Percentiles rank a stretch among this genome's conserved stretches.
These are phyloP conservation scores for Cardamine chenopodiifolia DNA, from an alignment of 345 rosid genomes.

Conservation along the genomic window DNA sequence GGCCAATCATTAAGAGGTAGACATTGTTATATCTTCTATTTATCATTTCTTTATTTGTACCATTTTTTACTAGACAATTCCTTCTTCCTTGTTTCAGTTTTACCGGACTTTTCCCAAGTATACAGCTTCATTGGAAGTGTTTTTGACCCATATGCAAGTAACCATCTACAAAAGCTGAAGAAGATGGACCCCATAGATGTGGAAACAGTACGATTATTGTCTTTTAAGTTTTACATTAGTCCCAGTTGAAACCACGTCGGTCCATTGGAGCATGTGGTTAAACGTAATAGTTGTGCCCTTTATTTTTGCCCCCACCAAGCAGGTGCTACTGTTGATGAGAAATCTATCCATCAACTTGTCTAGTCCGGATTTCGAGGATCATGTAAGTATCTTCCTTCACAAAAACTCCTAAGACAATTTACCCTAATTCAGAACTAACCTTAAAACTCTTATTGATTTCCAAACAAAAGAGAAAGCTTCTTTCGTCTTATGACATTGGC, in stretches of 20 bases:
- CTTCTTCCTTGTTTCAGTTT: slow-evolving; percentile 57
- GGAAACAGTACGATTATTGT: slow-evolving; percentile 66
- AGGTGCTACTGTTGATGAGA: slow-evolving; percentile 91
- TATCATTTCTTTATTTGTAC: not conserved
- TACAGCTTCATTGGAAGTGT: slow-evolving; percentile 87
- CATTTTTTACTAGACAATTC: slow-evolving; percentile 11
- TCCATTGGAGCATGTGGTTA: slow-evolving; percentile 10
- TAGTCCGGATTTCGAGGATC: slow-evolving; percentile 90
- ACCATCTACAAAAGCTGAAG: slow-evolving; percentile 80
- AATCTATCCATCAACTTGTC: slow-evolving; percentile 85
- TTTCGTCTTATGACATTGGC: slow-evolving; percentile 67
- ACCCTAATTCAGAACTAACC: not conserved
- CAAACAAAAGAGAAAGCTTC: slow-evolving; percentile 74
- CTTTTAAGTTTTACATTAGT: slow-evolving; percentile 20
- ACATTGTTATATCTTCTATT: not conserved
- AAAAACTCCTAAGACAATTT: not conserved
- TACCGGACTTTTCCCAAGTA: slow-evolving; percentile 85
- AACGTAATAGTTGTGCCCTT: slow-evolving; percentile 23
- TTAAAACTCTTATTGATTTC: not conserved
- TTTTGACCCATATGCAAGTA: slow-evolving; percentile 67
- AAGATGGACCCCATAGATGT: slow-evolving; percentile 91
- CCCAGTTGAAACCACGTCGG: slow-evolving; percentile 1
- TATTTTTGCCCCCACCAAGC: slow-evolving; percentile 50
- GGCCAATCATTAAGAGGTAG: slow-evolving; percentile 67
- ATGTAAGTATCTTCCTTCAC: slow-evolving; percentile 58